Evolutionary conservation across 305 asterid species (phyloP).

Genomic region (Fraxinus baroniana): DNA sequence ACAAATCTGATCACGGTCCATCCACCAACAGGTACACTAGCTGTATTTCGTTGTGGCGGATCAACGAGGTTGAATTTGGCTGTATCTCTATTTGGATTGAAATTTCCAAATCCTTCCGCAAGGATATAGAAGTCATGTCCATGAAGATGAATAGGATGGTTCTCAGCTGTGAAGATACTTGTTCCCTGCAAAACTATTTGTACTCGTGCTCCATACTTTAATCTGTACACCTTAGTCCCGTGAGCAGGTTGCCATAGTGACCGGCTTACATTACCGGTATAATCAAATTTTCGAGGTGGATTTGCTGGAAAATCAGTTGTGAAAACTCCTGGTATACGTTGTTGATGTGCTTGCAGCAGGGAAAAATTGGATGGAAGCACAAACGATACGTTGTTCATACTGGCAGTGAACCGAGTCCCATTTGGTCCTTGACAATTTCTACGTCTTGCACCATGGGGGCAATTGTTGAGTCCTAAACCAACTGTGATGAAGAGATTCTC

Average conservation of each 20-base stretch:
- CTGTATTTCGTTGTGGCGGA: slow-evolving; percentile 73
- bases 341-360: slow-evolving; percentile 12
- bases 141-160: slow-evolving; percentile 78
- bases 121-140: slow-evolving; percentile 69
- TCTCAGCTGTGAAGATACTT: slow-evolving; percentile 55
- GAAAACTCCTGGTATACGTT: slow-evolving; percentile 60
- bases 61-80: slow-evolving; percentile 66
- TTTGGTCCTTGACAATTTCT: too few relatives aligned
- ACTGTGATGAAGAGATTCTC: too few relatives aligned
- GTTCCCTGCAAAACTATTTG: slow-evolving; percentile 73
- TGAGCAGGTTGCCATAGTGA: slow-evolving; percentile 58
- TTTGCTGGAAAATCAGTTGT: slow-evolving; percentile 61
- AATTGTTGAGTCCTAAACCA: too few relatives aligned
- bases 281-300: slow-evolving; percentile 54
- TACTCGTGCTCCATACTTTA: slow-evolving; percentile 55
- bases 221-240: slow-evolving; percentile 49
- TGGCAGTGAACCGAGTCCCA: too few relatives aligned
- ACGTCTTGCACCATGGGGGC: too few relatives aligned
- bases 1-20: slow-evolving; percentile 80
- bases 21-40: slow-evolving; percentile 78
- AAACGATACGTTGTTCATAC: too few relatives aligned
- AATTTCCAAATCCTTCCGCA: slow-evolving; percentile 75
- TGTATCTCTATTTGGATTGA: slow-evolving; percentile 58
- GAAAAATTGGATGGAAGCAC: too few relatives aligned
- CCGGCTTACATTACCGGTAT: slow-evolving; percentile 62